Evolutionary conservation across 805 yeast species (phyloP), one percentile per base, ranked within the genome.

Genomic region (Myxozyma mucilagina): DNA sequence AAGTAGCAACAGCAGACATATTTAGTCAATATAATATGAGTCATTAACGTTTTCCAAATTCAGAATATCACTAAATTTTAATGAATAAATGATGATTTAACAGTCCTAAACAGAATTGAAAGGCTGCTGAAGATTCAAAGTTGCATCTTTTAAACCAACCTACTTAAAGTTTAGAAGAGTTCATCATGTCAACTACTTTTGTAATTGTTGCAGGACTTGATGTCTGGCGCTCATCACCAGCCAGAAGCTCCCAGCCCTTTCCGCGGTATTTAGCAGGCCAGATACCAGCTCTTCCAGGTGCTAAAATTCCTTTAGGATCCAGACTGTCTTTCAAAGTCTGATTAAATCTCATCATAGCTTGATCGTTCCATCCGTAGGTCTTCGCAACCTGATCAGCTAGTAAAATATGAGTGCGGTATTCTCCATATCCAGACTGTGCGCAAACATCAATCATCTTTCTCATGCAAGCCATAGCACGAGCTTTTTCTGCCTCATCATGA

Each of bases 391-490:
- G 48, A 31, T 52, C 55, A 6, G 55, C 47, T n/a, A 52, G 48
- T 8, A 52, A 18, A 18, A 52, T 29, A 29, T 52, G 55, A 2
- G 55, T 52, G 9, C 55, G 47, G 31, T 41, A 52, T 18, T 52
- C 55, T 7, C 55, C 55, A 41, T 52, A 52, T 31, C 55, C 55
- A 4, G 4, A 4, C 31, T 36, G 11, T 4, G 55, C 55, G 48
- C 55, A 31, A 11, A 20, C 55, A 34, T 36, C 47, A 52, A 52
- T 52, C 55, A 52, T 52, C 55, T 52, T 31, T n/a, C 47, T 47
- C 55, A 52, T 41, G 31, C 55, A 52, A 7, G 55, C 55, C 39
- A 52, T 32, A 14, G 55, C 55, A 9, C 55, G 47, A 6, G 20
- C 20, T 16, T 52, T 52, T 4, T 41, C 55, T 24, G 11, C 55